Evolutionary conservation across 2,329 filamentous ascomycete species (phyloP).

Genomic region (Claviceps arundinis): DNA sequence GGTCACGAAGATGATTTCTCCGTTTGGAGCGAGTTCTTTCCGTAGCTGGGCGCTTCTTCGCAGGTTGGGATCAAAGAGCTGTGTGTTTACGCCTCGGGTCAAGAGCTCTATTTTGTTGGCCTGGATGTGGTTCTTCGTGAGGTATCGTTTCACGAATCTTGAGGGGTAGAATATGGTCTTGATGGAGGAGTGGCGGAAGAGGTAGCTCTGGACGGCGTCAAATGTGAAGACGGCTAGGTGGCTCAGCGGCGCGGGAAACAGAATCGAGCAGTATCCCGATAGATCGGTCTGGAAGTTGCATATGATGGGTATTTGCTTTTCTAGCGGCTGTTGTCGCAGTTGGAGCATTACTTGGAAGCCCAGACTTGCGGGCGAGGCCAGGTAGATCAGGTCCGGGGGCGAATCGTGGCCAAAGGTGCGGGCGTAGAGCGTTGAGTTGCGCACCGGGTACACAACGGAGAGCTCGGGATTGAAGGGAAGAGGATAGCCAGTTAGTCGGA

Average conservation of each 20-base stretch:
- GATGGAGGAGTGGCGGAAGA: constrained; percentile 49
- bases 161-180: constrained; percentile 59
- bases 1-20: constrained; percentile 51
- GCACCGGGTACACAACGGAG: constrained; percentile 56
- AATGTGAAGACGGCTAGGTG: constrained; percentile 49
- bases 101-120: constrained; percentile 44
- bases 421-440: constrained; percentile 46
- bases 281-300: constrained; percentile 64
- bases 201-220: constrained; percentile 48
- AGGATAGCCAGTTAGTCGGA: constrained; percentile 50
- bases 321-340: constrained; percentile 42
- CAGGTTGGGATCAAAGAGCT: constrained; percentile 42
- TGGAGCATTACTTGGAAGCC: constrained; percentile 63
- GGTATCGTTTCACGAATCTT: constrained; percentile 46
- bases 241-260: constrained; percentile 52
- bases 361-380: constrained; percentile 55
- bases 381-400: constrained; percentile 52
- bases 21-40: constrained; percentile 41
- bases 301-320: constrained; percentile 44
- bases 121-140: constrained; percentile 43
- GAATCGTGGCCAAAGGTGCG: constrained; percentile 39
- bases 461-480: constrained; percentile 60
- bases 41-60: constrained; percentile 36
- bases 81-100: constrained; percentile 51
- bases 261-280: constrained; percentile 53